Evolutionary conservation across 2,329 filamentous ascomycete species (phyloP).

Genomic region (Cladophialophora psammophila): DNA sequence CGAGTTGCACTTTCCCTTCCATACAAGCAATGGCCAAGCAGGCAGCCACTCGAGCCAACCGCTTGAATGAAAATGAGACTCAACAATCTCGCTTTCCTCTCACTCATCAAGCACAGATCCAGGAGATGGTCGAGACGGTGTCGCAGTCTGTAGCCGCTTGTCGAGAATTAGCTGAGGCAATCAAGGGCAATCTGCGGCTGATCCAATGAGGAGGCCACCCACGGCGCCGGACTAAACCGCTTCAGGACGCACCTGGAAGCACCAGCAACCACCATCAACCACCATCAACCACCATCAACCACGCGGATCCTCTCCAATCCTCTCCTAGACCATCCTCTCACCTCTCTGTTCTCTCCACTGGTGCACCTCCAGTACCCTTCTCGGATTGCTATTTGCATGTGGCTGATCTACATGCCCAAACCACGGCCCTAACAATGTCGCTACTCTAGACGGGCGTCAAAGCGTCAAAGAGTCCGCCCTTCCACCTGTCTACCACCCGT

Average conservation of each 20-base stretch:
- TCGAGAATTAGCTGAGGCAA: slow-evolving; percentile 17
- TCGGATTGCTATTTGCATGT: slow-evolving; percentile 32
- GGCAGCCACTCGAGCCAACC: neutral
- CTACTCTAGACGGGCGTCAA: slow-evolving; percentile 37
- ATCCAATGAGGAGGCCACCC: slow-evolving; percentile 4
- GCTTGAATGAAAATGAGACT: neutral
- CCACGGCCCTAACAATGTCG: slow-evolving; percentile 35
- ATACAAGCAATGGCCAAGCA: neutral
- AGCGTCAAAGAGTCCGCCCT: slow-evolving; percentile 29
- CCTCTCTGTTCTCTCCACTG: slow-evolving; percentile 11
- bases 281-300: slow-evolving; percentile 1
- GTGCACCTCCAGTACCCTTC: slow-evolving; percentile 6
- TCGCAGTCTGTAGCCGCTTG: slow-evolving; percentile 17
- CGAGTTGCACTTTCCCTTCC: neutral
- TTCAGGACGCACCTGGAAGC: slow-evolving; percentile 1
- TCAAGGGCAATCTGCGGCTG: slow-evolving; percentile 12
- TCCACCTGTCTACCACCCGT: slow-evolving; percentile 20
- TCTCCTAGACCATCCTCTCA: slow-evolving; percentile 11
- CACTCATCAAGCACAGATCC: slow-evolving; percentile 10
- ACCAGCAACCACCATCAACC: slow-evolving; percentile 1
- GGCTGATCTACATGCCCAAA: slow-evolving; percentile 36
- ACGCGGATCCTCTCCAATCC: slow-evolving; percentile 14
- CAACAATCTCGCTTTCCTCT: slow-evolving; percentile 18
- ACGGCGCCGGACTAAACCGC: slow-evolving; percentile 13
- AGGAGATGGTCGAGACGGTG: slow-evolving; percentile 15